A percentile compares a stretch with the other conserved stretches of the same genome.
These are phyloP conservation scores for Eucalyptus dawsonii DNA, from an alignment of 345 rosid genomes.

Conservation along the genomic window DNA sequence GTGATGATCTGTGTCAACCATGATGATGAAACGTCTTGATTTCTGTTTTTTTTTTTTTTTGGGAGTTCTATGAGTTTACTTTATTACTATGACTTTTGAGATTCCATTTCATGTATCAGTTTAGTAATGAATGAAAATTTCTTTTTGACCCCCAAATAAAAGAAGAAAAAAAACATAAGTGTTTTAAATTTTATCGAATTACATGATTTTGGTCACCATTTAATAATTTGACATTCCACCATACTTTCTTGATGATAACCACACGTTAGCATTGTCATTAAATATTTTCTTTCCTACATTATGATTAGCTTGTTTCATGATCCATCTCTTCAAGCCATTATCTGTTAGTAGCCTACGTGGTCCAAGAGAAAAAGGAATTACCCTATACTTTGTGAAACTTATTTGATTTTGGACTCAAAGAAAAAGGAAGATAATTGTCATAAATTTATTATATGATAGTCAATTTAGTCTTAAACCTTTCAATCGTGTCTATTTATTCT, in stretches of 20 bases:
- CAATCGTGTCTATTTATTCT: accelerated
- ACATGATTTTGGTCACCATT: background rate
- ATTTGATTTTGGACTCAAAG: background rate
- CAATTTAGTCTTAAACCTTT: too few species aligned
- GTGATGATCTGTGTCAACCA: too few species aligned
- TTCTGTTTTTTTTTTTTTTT: too few species aligned
- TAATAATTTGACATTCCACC: background rate
- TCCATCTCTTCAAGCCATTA: too few species aligned
- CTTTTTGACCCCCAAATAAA: too few species aligned
- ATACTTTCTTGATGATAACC: background rate
- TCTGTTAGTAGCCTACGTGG: background rate
- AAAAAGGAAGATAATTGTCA: background rate
- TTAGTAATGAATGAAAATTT: too few species aligned
- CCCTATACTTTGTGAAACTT: background rate
- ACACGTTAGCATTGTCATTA: background rate
- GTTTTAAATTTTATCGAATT: background rate
- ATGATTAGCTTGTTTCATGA: background rate
- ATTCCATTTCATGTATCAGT: too few species aligned
- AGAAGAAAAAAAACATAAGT: accelerated
- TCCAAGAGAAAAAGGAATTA: background rate
- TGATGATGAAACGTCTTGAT: too few species aligned
- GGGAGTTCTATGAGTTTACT: too few species aligned
- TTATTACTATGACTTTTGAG: too few species aligned
- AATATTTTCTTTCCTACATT: background rate
- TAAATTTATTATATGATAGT: too few species aligned